Base-by-base conservation (phyloP, 352 stramenopile genomes). In the Pythium dissotocum region DNA sequence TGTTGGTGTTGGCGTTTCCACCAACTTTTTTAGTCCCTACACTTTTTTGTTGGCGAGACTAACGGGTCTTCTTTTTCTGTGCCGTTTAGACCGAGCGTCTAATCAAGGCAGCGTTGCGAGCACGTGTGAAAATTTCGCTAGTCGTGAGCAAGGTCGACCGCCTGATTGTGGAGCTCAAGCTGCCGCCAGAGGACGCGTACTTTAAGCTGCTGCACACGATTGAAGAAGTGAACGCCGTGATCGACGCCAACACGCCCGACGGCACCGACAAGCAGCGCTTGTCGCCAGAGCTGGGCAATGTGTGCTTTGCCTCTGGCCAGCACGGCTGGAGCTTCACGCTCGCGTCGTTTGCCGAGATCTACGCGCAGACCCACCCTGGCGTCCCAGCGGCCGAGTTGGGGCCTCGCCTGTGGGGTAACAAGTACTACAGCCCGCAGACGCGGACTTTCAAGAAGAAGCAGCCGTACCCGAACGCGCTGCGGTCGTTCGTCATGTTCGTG, bases 61-160 rank as follows among this genome's bases (percentile, higher is more conserved):
- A 24, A 51, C 14, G 21, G 21, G 21, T 24, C 10, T 7, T 24
- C 5, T 4, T 24, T 51, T 24, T 51, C 14, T 51, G 18, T 51
- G 42, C n/a, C 2, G 12, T 63, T 14, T 69, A 98, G 80, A 99
- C 98, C 2, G 96, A 99, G 76, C 83, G 97, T 42, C 51, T 98
- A 21, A 83, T 99, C 42, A 89, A 95, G 69, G 94, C 98, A 46
- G 91, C 95, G 28, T 77, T 99, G 49, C 70, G 82, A 16, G 89
- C 98, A 38, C 89, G 95, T 32, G 71, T 99, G 24, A 76, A 90
- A 16, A 75, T 99, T 2, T 77, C 92, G 12, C 80, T 99, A 21
- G 85, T 95, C 35, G 71, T 99, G 44, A 99, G 98, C 77, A 99
- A 99, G 77, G 87, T 99, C 46, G 98, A 99, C 78, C 95, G 98